A percentile compares a stretch with the other conserved stretches of the same genome.
Evolutionary conservation across 306 rosid genomes (phyloP).

Genomic region (Quercus engelmannii): DNA sequence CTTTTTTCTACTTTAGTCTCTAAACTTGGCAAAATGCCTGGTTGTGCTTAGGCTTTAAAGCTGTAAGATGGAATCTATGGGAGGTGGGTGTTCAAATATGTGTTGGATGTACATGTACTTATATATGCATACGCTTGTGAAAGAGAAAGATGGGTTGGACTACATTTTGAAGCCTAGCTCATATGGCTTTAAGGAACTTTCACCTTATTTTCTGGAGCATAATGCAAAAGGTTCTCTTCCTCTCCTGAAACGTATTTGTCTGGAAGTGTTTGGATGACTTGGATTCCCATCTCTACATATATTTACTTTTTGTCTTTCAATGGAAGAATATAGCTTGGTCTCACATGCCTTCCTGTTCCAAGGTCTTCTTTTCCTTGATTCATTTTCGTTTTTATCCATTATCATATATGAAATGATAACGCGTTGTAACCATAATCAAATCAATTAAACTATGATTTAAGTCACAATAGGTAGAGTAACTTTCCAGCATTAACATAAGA

Average conservation of each 20-base stretch:
- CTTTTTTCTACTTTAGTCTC: conserved; percentile 21
- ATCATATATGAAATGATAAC: too few species aligned
- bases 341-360: too few species aligned
- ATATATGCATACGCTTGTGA: background rate
- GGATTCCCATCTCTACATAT: too few species aligned
- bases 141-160: conserved; percentile 6
- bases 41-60: conserved; percentile 15
- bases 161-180: background rate
- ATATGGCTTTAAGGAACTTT: background rate
- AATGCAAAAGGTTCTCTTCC: conserved; percentile 36
- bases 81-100: conserved; percentile 3
- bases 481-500: too few species aligned
- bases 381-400: too few species aligned
- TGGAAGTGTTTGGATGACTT: conserved; percentile 22
- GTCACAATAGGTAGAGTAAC: too few species aligned
- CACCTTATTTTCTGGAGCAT: conserved; percentile 30
- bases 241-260: conserved; percentile 45
- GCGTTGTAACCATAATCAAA: too few species aligned
- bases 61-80: conserved; percentile 2
- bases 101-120: background rate
- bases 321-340: too few species aligned
- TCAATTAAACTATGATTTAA: too few species aligned
- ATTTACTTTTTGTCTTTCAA: too few species aligned
- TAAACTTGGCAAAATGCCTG: background rate
- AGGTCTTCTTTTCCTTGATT: too few species aligned